phyloP scores from a whole-genome alignment of 129 eudicot species.

The Saussurea involucrata region DNA sequence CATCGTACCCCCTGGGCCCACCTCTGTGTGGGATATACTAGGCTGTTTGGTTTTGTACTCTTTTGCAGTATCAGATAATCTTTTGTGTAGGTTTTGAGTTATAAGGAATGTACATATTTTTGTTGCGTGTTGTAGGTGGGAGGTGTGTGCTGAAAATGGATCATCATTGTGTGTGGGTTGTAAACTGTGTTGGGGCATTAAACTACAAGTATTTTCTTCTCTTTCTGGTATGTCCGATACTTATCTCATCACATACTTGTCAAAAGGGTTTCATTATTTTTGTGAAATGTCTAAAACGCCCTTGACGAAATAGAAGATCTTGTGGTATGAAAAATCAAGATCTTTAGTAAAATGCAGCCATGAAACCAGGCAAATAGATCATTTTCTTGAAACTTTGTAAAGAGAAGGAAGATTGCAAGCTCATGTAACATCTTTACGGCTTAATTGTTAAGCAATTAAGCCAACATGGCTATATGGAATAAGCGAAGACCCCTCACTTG shows the following conservation, averaged over 20 bases:
- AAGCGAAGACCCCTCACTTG: background rate
- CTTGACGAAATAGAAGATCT: background rate
- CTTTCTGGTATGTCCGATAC: conserved; percentile 63
- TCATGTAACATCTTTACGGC: conserved; percentile 4
- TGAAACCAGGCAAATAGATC: background rate
- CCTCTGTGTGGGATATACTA: too few species aligned
- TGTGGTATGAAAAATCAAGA: background rate
- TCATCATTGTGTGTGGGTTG: conserved; percentile 99
- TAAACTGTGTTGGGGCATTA: conserved; percentile 96
- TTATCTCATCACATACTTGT: background rate
- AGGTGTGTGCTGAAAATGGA: conserved; percentile 98
- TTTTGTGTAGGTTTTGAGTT: background rate
- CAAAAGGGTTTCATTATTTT: background rate
- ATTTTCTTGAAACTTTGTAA: background rate
- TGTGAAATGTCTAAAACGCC: conserved; percentile 7
- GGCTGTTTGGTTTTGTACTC: too few species aligned
- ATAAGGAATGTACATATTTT: background rate
- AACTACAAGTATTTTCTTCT: conserved; percentile 99
- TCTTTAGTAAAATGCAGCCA: background rate
- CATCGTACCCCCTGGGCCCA: too few species aligned
- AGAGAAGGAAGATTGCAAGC: conserved; percentile 10
- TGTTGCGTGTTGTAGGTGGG: conserved; percentile 62
- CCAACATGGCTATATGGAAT: background rate
- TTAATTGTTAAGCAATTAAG: background rate
- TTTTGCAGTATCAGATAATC: background rate